These are phyloP conservation scores for Penicillium sp. DNA, from an alignment of 2,329 filamentous ascomycete species.

Conservation along the genomic window DNA sequence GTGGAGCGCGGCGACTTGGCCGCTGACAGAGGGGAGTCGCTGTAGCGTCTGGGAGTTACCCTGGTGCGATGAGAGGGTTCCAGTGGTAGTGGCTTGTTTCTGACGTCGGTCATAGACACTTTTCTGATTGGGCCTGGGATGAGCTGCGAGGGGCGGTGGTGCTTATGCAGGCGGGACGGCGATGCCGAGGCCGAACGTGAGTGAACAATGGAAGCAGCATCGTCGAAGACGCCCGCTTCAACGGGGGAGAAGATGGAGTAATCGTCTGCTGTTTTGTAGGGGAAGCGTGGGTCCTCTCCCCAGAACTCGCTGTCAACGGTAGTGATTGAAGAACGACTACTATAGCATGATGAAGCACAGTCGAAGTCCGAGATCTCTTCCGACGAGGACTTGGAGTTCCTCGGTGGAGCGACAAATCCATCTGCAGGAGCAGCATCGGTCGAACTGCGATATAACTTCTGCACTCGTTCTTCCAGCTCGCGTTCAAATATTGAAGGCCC, in stretches of 20 bases:
- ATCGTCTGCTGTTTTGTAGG: conserved; percentile 20
- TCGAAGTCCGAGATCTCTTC: conserved; percentile 29
- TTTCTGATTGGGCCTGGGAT: conserved; percentile 12
- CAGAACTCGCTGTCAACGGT: conserved; percentile 32
- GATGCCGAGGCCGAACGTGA: neutral
- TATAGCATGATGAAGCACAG: conserved; percentile 37
- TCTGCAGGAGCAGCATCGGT: neutral
- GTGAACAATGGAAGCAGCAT: conserved; percentile 13
- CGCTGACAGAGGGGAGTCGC: neutral
- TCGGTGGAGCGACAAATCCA: neutral
- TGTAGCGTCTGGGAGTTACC: conserved; percentile 28
- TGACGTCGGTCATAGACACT: conserved; percentile 28
- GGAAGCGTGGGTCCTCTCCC: conserved; percentile 3
- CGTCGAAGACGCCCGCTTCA: conserved; percentile 36
- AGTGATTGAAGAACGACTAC: conserved; percentile 33
- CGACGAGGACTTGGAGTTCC: conserved; percentile 17
- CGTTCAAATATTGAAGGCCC: conserved; percentile 10
- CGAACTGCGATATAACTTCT: conserved; percentile 16
- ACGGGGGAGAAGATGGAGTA: conserved; percentile 28
- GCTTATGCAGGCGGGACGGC: neutral
- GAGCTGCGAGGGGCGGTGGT: neutral
- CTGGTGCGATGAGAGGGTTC: conserved; percentile 35
- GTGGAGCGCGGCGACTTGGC: neutral
- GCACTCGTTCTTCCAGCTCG: conserved; percentile 19
- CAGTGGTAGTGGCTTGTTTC: conserved; percentile 42